phyloP scores from a whole-genome alignment of 129 eudicot species.

The Tanacetum coccineum region DNA sequence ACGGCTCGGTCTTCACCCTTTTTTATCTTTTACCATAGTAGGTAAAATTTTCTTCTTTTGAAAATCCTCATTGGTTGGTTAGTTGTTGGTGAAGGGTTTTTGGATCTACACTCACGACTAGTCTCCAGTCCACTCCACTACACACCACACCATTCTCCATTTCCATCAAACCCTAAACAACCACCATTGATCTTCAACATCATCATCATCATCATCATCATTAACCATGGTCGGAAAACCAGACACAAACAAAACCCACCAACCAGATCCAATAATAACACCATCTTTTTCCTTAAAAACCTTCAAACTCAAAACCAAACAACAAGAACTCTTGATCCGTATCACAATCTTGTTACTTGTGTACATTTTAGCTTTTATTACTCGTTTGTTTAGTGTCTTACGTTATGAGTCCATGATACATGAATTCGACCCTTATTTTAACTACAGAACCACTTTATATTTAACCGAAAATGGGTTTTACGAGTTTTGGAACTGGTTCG shows the following conservation, averaged over 20 bases:
- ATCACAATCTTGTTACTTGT: slow-evolving; percentile 65
- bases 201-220: neutral
- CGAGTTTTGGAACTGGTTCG: slow-evolving; percentile 99
- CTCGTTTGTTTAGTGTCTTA: slow-evolving; percentile 78
- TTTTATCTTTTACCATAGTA: no score
- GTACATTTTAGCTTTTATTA: slow-evolving; percentile 74
- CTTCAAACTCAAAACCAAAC: slow-evolving; percentile 82
- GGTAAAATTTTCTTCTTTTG: no score
- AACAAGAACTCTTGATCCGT: slow-evolving; percentile 81
- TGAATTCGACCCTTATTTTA: slow-evolving; percentile 92
- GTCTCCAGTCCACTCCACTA: no score
- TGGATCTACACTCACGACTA: no score
- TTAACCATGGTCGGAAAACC: slow-evolving; percentile 38
- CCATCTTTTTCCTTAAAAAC: slow-evolving; percentile 37
- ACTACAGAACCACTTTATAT: slow-evolving; percentile 76
- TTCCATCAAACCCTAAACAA: neutral
- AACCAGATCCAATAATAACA: slow-evolving; percentile 21
- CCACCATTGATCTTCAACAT: neutral
- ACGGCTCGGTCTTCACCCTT: no score
- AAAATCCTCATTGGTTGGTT: no score
- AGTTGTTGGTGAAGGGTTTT: no score
- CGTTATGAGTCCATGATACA: slow-evolving; percentile 96
- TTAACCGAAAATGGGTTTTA: slow-evolving; percentile 79
- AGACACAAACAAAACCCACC: slow-evolving; percentile 20
- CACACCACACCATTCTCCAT: no score